Evolutionary conservation across 441 rosid species (phyloP).

Genomic region (Gossypium laxum): DNA sequence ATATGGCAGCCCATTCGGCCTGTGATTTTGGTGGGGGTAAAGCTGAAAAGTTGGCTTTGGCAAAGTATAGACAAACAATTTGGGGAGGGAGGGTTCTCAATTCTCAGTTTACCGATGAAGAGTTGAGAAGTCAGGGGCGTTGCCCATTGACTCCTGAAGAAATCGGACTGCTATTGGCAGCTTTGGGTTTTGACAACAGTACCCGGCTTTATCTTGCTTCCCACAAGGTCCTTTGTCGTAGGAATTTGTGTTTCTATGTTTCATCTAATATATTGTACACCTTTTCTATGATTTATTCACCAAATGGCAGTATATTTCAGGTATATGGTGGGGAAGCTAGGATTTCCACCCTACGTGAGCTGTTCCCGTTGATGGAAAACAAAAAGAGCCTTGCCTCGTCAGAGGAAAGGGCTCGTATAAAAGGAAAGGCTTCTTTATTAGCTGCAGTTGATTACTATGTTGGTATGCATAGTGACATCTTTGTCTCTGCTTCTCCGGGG

Average conservation of each 20-base stretch:
- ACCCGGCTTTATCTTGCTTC: conserved; percentile 94
- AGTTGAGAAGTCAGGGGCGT: conserved; percentile 80
- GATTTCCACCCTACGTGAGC: conserved; percentile 54
- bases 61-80: conserved; percentile 77
- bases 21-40: conserved; percentile 99
- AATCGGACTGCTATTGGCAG: conserved; percentile 74
- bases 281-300: not conserved
- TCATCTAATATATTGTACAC: not conserved
- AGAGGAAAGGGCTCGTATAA: conserved; percentile 57
- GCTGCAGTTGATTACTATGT: conserved; percentile 91
- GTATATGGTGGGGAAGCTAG: conserved; percentile 97
- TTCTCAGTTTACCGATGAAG: conserved; percentile 89
- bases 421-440: conserved; percentile 77
- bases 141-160: conserved; percentile 92
- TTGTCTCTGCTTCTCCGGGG: conserved; percentile 96
- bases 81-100: conserved; percentile 97
- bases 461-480: conserved; percentile 75
- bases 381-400: conserved; percentile 78
- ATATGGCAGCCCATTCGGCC: conserved; percentile 96
- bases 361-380: conserved; percentile 90
- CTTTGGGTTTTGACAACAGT: conserved; percentile 76
- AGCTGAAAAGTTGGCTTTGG: conserved; percentile 79
- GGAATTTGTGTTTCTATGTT: not conserved
- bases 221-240: conserved; percentile 56
- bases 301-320: conserved; percentile 25